phyloP scores from a whole-genome alignment of 2,329 filamentous ascomycete species.

The Penicillium psychrosexuale region DNA sequence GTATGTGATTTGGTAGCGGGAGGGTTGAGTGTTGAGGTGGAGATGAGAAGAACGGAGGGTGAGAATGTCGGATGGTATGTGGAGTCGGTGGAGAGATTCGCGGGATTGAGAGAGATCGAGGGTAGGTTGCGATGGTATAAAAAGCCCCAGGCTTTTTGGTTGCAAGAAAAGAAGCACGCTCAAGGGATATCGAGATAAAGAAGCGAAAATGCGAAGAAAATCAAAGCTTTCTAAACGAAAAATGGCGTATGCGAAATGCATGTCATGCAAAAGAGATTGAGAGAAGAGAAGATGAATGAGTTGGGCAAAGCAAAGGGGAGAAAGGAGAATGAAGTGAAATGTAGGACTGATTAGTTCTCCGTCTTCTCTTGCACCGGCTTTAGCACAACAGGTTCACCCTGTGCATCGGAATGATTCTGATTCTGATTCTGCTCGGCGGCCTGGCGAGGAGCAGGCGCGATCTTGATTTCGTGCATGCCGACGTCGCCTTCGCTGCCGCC shows the following conservation, averaged over 20 bases:
- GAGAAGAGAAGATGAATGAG: not conserved
- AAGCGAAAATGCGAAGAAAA: slow-evolving; percentile 13
- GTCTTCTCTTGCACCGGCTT: slow-evolving; percentile 25
- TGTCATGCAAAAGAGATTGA: slow-evolving; percentile 1
- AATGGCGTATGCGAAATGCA: slow-evolving; percentile 4
- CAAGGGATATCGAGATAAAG: slow-evolving; percentile 28
- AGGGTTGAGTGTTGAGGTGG: too few relatives aligned
- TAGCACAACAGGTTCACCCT: slow-evolving; percentile 13
- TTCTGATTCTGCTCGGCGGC: slow-evolving; percentile 30
- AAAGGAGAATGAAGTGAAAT: not conserved
- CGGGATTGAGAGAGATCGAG: not conserved
- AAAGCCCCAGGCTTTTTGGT: slow-evolving; percentile 24
- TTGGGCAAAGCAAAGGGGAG: not conserved
- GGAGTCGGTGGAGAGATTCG: not conserved
- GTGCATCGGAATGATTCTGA: slow-evolving; percentile 18
- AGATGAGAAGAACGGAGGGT: not conserved
- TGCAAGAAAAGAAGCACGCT: slow-evolving; percentile 20
- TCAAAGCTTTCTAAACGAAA: slow-evolving; percentile 9
- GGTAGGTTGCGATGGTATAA: slow-evolving; percentile 6
- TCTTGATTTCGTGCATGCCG: slow-evolving; percentile 32
- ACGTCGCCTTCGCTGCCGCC: slow-evolving; percentile 31
- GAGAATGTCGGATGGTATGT: not conserved
- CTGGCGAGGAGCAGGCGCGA: slow-evolving; percentile 31
- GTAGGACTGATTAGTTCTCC: slow-evolving; percentile 5
- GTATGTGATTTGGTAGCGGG: not conserved